Evolutionary conservation across 2,329 filamentous ascomycete genomes (phyloP).

Genomic region (Microcyclospora tardicrescens): DNA sequence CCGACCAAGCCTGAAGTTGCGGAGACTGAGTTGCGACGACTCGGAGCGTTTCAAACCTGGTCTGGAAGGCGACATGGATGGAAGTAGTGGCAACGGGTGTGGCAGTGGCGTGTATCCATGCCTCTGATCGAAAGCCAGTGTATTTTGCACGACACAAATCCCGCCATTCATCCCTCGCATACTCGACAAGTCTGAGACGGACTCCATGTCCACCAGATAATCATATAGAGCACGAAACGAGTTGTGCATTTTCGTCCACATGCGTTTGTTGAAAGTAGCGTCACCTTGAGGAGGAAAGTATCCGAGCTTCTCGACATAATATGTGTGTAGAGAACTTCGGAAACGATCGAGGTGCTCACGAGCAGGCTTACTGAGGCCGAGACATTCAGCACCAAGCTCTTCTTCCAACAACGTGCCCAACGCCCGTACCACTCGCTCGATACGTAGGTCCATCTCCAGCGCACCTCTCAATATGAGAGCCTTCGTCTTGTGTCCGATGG

Average conservation of each 20-base stretch:
- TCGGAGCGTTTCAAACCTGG: slow-evolving; percentile 10
- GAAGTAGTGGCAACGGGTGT: slow-evolving; percentile 56
- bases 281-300: slow-evolving; percentile 53
- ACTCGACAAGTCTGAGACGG: slow-evolving; percentile 17
- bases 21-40: slow-evolving; percentile 23
- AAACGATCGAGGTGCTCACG: slow-evolving; percentile 61
- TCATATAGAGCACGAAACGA: slow-evolving; percentile 63
- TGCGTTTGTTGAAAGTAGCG: slow-evolving; percentile 42
- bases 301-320: slow-evolving; percentile 55
- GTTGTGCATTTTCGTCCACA: slow-evolving; percentile 48
- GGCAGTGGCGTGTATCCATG: slow-evolving; percentile 47
- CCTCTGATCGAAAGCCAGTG: slow-evolving; percentile 52
- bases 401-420: slow-evolving; percentile 57
- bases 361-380: slow-evolving; percentile 50
- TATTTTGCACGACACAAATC: slow-evolving; percentile 55
- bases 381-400: slow-evolving; percentile 51
- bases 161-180: slow-evolving; percentile 43
- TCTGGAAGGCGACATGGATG: slow-evolving; percentile 25
- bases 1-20: slow-evolving; percentile 23
- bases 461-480: slow-evolving; percentile 52
- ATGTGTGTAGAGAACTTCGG: slow-evolving; percentile 52
- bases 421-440: slow-evolving; percentile 45
- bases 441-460: slow-evolving; percentile 51
- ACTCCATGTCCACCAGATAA: slow-evolving; percentile 52
- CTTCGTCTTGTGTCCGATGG: slow-evolving; percentile 41